Evolutionary conservation across 306 rosid species (phyloP), one percentile per base, ranked within the genome.

Genomic region (Vigna reflexopilosa): DNA sequence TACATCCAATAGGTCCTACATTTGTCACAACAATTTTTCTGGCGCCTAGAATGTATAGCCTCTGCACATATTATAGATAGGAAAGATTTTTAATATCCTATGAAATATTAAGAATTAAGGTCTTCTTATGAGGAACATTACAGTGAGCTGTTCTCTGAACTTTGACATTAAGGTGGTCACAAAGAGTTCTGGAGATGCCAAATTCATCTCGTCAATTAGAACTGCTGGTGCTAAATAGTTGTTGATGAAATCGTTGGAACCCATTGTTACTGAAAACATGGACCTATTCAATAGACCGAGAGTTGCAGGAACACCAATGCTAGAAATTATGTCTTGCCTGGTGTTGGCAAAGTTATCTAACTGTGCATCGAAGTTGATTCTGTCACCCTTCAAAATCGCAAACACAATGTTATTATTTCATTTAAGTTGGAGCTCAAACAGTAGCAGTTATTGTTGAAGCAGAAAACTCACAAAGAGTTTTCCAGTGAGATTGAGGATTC

Each of bases 1-100:
- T 89, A 28, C 93, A 89, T 73, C 93, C 96, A 42, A 86, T 86
- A 16, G 96, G 92, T 59, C 96, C 97, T 51, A 90, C 84, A 82
- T 89, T 89, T 24, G 76, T 75, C 84, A 86, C 90, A 7, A 86
- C 55, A 19, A 88, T 81, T 77, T 77, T 88, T 64, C 90, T 83
- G 4, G 85, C 96, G 20, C 93, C 96, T 52, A 92, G 54, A 74
- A 83, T 77, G 83, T 51, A 84, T 15, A 88, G 86, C 55, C 96
- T 85, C 97, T 92, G 88, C 85, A 80, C 4, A 47, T 30, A 28
- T 62, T 26, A 26, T 26, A 26, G 28, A 26, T 26, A 26, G 2
- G 28, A 26, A 26, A 26, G 2, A 20, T 20, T 20, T 20, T 20
- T 0, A 2, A 58, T 15, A 26, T 61, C 15, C 7, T 28, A 32